Evolutionary conservation across 345 rosid species (phyloP).

Genomic region (Turritis glabra): DNA sequence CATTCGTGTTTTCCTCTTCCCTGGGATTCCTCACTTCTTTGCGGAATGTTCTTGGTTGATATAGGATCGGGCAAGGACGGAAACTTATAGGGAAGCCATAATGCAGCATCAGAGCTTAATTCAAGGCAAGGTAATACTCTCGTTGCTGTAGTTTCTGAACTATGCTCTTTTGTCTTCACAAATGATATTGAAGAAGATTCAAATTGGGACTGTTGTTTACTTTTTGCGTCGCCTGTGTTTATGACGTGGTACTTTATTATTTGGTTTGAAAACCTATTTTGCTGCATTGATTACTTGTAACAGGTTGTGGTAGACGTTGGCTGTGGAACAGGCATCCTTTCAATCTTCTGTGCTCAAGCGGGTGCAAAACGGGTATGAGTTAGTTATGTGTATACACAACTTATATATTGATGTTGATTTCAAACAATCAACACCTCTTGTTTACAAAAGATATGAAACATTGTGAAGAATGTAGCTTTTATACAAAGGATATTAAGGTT

Average conservation of each 20-base stretch:
- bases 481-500: neutral
- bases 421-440: neutral
- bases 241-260: neutral
- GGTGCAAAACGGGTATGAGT: conserved; percentile 86
- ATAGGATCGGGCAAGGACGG: conserved; percentile 83
- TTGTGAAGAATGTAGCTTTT: conserved; percentile 13
- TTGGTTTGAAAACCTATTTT: conserved; percentile 6
- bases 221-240: conserved; percentile 11
- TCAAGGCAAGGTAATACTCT: conserved; percentile 77
- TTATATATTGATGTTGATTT: neutral
- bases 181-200: neutral
- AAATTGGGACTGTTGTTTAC: neutral
- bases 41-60: conserved; percentile 29
- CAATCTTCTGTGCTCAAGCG: conserved; percentile 98
- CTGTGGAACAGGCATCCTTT: conserved; percentile 97
- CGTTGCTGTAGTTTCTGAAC: conserved; percentile 22
- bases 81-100: conserved; percentile 81
- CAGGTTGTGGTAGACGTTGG: conserved; percentile 99
- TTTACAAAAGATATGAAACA: neutral
- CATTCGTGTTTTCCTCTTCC: neutral
- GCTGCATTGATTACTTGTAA: conserved; percentile 30
- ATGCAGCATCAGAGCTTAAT: conserved; percentile 80
- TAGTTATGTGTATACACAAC: neutral
- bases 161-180: neutral
- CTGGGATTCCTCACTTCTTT: conserved; percentile 24